phyloP scores from a whole-genome alignment of 352 stramenopile genomes.

The Phytophthora cryptogea region DNA sequence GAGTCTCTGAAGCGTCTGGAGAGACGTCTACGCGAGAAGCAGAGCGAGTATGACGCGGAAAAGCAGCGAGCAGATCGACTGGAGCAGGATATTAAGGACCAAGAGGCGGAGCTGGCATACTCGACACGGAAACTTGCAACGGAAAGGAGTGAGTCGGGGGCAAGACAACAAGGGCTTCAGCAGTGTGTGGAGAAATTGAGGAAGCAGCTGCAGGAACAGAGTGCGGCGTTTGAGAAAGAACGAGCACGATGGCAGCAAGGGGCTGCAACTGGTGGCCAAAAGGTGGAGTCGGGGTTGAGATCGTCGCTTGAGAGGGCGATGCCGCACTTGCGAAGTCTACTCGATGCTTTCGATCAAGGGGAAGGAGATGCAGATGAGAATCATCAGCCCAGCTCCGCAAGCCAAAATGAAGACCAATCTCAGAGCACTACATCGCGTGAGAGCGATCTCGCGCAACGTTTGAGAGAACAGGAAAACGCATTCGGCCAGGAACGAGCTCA shows the following conservation, averaged over 20 bases:
- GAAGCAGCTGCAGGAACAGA: slow-evolving; percentile 18
- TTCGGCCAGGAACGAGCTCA: slow-evolving; percentile 23
- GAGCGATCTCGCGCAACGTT: neutral
- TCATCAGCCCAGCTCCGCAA: neutral
- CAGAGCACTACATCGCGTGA: too few species aligned
- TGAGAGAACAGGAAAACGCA: slow-evolving; percentile 3
- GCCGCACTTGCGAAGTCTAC: slow-evolving; percentile 12
- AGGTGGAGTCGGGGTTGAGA: neutral
- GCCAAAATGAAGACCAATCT: slow-evolving; percentile 4
- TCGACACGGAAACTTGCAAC: neutral
- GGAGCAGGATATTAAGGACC: neutral
- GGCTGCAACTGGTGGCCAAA: slow-evolving; percentile 5
- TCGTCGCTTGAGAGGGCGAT: slow-evolving; percentile 14
- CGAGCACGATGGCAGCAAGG: slow-evolving; percentile 11
- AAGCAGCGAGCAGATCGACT: neutral
- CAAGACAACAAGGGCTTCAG: neutral
- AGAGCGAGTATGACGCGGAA: neutral
- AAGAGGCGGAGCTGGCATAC: neutral
- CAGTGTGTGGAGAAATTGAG: neutral
- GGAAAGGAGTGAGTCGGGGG: neutral
- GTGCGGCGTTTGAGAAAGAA: slow-evolving; percentile 10
- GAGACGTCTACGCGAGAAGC: neutral
- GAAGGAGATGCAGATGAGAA: neutral
- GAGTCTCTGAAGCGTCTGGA: neutral
- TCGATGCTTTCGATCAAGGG: slow-evolving; percentile 21